Conservation (phyloP, 1,139 yeast genomes). For the Magnusiomyces magnusii region DNA sequence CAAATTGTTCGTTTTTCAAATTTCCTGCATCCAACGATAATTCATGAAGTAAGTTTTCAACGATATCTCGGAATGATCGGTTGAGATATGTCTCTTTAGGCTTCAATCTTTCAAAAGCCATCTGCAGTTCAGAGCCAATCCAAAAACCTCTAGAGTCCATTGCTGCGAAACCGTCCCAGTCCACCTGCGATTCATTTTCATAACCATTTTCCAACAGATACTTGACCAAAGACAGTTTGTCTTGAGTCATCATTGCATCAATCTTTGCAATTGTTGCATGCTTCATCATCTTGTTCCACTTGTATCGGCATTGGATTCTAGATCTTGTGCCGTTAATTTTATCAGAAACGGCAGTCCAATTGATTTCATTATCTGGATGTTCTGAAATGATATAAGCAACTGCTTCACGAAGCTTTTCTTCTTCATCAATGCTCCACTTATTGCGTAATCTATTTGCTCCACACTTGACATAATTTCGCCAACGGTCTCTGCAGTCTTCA, state of each 20-base stretch:
- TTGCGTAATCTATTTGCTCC: slow-evolving; percentile 65
- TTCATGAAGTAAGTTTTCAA: slow-evolving; percentile 8
- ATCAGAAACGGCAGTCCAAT: slow-evolving; percentile 90
- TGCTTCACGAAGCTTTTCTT: slow-evolving; percentile 48
- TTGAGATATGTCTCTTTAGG: slow-evolving; percentile 1
- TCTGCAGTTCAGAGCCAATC: slow-evolving; percentile 15
- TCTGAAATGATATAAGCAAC: slow-evolving; percentile 38
- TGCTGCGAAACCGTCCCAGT: slow-evolving; percentile 55
- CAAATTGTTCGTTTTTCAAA: not conserved
- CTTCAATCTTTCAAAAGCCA: slow-evolving; percentile 9
- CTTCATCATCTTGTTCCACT: slow-evolving; percentile 76
- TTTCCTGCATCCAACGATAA: not conserved
- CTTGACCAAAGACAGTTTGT: slow-evolving; percentile 49
- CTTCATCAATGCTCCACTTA: slow-evolving; percentile 77
- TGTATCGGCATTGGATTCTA: slow-evolving; percentile 88
- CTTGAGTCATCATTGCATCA: slow-evolving; percentile 35
- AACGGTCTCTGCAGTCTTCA: slow-evolving; percentile 92
- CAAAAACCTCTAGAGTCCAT: slow-evolving; percentile 27
- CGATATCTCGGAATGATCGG: slow-evolving; percentile 10
- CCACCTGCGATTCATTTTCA: slow-evolving; percentile 44
- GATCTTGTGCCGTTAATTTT: slow-evolving; percentile 82
- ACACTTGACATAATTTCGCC: slow-evolving; percentile 93
- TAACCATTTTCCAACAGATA: slow-evolving; percentile 44
- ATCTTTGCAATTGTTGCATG: slow-evolving; percentile 21
- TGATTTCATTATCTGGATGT: slow-evolving; percentile 39